phyloP scores from a whole-genome alignment of 73 alveolate genomes.

The Tetrahymena malaccensis region DNA sequence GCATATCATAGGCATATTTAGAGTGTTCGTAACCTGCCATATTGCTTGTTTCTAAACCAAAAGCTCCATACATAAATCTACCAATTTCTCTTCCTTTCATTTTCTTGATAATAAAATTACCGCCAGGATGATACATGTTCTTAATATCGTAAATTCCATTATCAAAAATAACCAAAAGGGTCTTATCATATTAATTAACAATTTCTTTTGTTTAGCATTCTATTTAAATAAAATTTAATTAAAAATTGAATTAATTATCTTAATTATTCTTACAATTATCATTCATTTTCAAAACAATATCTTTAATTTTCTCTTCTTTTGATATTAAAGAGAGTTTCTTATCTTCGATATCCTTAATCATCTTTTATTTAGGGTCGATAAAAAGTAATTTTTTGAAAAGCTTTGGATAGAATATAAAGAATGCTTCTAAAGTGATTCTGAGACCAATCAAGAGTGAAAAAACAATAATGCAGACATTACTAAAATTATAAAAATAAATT shows the following conservation, averaged over 20 bases:
- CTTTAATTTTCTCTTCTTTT: background rate
- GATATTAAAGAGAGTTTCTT: background rate
- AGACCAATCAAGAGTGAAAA: background rate
- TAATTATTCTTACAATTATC: background rate
- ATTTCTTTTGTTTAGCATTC: background rate
- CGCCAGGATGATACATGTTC: constrained; percentile 57
- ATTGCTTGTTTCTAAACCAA: constrained; percentile 36
- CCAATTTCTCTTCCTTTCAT: constrained; percentile 58
- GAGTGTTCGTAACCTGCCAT: constrained; percentile 6
- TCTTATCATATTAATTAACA: background rate
- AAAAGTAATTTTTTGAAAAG: background rate
- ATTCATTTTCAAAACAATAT: background rate
- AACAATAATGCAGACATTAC: background rate
- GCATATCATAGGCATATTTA: constrained; percentile 17
- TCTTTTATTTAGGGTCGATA: background rate
- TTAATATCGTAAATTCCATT: constrained; percentile 15
- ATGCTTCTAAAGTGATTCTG: background rate
- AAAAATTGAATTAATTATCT: background rate
- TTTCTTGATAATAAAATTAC: constrained; percentile 41
- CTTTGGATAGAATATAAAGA: background rate
- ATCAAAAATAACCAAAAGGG: constrained; percentile 9
- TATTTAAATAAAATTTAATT: background rate
- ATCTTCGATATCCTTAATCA: background rate
- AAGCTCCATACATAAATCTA: constrained; percentile 60
- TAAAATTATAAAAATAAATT: background rate